Evolutionary conservation across 1,284 basidiomycete genomes (phyloP).

Genomic region (Tilletia horrida): DNA sequence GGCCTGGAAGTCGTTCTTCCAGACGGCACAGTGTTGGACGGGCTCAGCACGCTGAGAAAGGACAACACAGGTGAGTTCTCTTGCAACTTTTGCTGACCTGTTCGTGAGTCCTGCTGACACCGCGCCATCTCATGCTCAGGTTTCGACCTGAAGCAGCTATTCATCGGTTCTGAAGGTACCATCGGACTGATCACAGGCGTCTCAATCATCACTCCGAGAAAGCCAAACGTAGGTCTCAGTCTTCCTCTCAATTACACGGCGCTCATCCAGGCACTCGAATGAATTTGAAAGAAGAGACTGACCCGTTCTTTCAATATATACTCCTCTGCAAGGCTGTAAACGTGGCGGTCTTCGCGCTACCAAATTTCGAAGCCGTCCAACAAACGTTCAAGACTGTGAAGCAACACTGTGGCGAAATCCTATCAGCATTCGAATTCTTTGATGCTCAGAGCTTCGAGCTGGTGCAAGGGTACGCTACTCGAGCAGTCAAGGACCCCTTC

Average conservation of each 20-base stretch:
- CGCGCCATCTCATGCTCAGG: slow-evolving; percentile 49
- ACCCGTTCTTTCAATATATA: background rate
- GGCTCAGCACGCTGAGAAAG: slow-evolving; percentile 68
- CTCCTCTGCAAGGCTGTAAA: slow-evolving; percentile 48
- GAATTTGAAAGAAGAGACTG: too few relatives aligned
- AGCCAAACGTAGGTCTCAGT: slow-evolving; percentile 64
- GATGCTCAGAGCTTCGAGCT: slow-evolving; percentile 84
- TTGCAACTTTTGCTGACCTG: too few relatives aligned
- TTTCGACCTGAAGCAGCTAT: slow-evolving; percentile 98
- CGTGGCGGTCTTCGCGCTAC: slow-evolving; percentile 62
- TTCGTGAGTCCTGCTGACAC: too few relatives aligned
- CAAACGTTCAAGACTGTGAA: slow-evolving; percentile 61
- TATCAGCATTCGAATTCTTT: slow-evolving; percentile 96
- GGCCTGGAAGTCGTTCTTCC: slow-evolving; percentile 97
- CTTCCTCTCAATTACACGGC: too few relatives aligned
- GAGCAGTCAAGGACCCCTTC: slow-evolving; percentile 52
- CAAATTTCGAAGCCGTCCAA: slow-evolving; percentile 62
- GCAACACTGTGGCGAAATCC: slow-evolving; percentile 82
- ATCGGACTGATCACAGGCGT: slow-evolving; percentile 93
- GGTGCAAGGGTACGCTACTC: slow-evolving; percentile 64
- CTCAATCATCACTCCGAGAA: slow-evolving; percentile 87
- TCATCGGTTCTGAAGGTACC: slow-evolving; percentile 95
- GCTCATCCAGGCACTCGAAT: too few relatives aligned
- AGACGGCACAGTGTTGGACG: slow-evolving; percentile 72
- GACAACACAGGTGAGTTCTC: slow-evolving; percentile 82